Evolutionary conservation across 225 moss, liverwort and hornwort species (phyloP).

Genomic region (Physcomitrium patens): DNA sequence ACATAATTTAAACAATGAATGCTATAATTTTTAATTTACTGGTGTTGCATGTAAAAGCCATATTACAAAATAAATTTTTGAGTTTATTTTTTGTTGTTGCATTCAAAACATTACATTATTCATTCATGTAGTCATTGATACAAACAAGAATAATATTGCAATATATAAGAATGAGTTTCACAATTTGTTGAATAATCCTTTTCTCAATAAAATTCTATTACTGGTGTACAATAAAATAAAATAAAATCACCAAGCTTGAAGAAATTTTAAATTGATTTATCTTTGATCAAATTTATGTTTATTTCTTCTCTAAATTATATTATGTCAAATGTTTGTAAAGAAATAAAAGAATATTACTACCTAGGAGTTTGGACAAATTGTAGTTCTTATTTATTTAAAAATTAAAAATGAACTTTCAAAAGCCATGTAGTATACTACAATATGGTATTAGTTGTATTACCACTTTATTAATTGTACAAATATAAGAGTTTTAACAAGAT

Average conservation of each 20-base stretch:
- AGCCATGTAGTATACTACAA: no score
- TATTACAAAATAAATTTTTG: neutral
- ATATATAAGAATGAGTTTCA: conserved; percentile 75
- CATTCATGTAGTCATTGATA: conserved; percentile 81
- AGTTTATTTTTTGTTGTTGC: neutral
- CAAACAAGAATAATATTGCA: conserved; percentile 66
- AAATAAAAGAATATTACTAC: no score
- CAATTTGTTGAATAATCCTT: conserved; percentile 72
- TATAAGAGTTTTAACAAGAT: conserved; percentile 59
- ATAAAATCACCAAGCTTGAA: no score
- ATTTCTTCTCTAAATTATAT: conserved; percentile 10
- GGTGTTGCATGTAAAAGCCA: neutral
- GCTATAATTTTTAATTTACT: neutral
- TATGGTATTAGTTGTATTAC: no score
- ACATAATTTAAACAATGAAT: conserved; percentile 86
- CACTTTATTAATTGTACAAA: conserved; percentile 6
- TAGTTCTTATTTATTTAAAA: no score
- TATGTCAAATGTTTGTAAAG: conserved; percentile 53
- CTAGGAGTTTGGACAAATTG: no score
- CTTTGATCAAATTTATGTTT: no score
- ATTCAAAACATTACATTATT: neutral
- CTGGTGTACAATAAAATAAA: no score
- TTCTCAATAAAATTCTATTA: conserved; percentile 72
- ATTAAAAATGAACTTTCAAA: no score
- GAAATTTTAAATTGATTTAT: no score